Evolutionary conservation across 2,329 filamentous ascomycete genomes (phyloP).

Genomic region (Cercospora sojina): DNA sequence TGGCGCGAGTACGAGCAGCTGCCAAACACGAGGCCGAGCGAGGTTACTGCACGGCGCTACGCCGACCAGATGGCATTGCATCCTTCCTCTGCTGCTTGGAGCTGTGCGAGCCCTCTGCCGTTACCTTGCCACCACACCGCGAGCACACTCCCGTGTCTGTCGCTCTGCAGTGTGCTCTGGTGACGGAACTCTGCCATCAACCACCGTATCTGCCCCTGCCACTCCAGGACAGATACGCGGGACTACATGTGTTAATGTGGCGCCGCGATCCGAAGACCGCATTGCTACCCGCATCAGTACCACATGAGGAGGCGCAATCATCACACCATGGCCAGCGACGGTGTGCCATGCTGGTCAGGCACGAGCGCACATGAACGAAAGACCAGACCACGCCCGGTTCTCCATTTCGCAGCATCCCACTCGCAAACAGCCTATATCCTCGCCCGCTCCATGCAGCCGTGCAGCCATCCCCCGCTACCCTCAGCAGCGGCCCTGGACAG

Average conservation of each 20-base stretch:
- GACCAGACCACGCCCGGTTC: slow-evolving; percentile 3
- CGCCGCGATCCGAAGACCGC: background rate
- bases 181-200: background rate
- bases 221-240: background rate
- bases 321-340: background rate
- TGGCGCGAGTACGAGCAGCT: background rate
- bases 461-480: slow-evolving; percentile 12
- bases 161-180: background rate
- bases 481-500: background rate
- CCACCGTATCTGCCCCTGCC: slow-evolving; percentile 2
- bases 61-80: background rate
- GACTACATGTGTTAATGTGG: background rate
- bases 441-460: background rate
- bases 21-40: slow-evolving; percentile 2
- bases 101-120: background rate
- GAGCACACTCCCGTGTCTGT: background rate
- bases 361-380: background rate
- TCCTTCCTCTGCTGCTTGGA: background rate
- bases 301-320: background rate
- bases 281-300: background rate
- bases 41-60: slow-evolving; percentile 9
- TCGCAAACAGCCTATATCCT: background rate
- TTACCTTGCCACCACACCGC: slow-evolving; percentile 6
- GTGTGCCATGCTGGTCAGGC: background rate
- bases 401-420: background rate